Conservation (phyloP, 805 yeast species). For the Debaryomyces maramus region DNA sequence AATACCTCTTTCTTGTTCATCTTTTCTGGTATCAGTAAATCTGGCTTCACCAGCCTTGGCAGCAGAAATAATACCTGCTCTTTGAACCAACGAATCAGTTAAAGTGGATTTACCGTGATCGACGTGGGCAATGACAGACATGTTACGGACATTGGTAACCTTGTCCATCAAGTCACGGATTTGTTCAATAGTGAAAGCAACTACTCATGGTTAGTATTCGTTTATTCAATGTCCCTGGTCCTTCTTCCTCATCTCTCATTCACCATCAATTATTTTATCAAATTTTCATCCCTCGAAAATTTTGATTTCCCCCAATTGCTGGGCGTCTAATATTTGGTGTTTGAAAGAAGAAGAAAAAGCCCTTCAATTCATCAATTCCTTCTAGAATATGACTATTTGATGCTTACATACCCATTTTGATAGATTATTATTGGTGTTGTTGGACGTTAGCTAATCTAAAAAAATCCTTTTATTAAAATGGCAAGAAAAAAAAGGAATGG, state of each 20-base stretch:
- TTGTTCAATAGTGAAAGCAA: constrained; percentile 65
- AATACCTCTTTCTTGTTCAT: constrained; percentile 99
- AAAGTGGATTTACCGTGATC: constrained; percentile 99
- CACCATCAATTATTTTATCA: background rate
- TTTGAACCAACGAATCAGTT: constrained; percentile 98
- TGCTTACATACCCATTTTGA: constrained; percentile 38
- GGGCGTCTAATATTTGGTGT: background rate
- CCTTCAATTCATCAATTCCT: no score
- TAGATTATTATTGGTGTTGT: constrained; percentile 21
- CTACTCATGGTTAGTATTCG: constrained; percentile 36
- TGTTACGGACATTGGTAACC: constrained; percentile 99
- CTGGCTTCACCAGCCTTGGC: constrained; percentile 99
- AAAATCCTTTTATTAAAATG: constrained; percentile 13
- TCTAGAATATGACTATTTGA: no score
- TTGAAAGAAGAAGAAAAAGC: no score
- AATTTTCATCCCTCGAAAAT: background rate
- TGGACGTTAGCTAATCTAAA: constrained; percentile 18
- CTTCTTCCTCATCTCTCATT: background rate
- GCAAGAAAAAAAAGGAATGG: constrained; percentile 9
- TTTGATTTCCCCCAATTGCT: background rate
- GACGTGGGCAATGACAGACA: constrained; percentile 99
- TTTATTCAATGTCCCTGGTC: background rate
- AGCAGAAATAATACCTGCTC: constrained; percentile 99
- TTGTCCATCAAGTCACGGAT: constrained; percentile 99
- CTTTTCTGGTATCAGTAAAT: constrained; percentile 99